phyloP scores from a whole-genome alignment of 2,329 filamentous ascomycete species.

The Trichophyton benhamiae region DNA sequence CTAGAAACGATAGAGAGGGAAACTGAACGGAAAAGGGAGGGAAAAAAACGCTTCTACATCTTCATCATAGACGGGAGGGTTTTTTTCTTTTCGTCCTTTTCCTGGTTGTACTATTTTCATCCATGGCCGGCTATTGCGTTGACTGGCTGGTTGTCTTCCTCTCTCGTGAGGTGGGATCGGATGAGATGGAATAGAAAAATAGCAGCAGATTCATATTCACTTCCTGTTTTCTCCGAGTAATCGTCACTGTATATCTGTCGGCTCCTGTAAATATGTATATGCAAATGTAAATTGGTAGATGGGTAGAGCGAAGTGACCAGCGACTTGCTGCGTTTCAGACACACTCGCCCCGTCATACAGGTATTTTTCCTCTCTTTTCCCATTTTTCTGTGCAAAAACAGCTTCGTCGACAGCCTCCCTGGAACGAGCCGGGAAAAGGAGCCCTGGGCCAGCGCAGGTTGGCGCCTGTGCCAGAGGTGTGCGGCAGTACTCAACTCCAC shows the following conservation, averaged over 20 bases:
- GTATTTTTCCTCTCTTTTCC: too few species aligned
- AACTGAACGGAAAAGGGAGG: not conserved
- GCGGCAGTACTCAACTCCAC: not conserved
- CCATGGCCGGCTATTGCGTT: not conserved
- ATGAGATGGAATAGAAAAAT: not conserved
- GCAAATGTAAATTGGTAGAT: too few species aligned
- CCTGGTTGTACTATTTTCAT: not conserved
- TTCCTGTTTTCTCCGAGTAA: not conserved
- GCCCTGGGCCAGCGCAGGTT: not conserved
- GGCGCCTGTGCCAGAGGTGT: not conserved
- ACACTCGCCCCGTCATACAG: too few species aligned
- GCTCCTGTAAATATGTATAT: too few species aligned
- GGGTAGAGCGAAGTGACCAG: too few species aligned
- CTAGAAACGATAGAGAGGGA: not conserved
- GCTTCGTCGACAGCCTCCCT: too few species aligned
- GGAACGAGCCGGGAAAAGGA: too few species aligned
- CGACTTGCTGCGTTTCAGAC: too few species aligned
- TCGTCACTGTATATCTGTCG: not conserved
- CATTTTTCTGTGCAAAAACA: too few species aligned
- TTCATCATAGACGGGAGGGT: not conserved
- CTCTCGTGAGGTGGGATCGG: slow-evolving; percentile 23
- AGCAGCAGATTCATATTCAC: slow-evolving; percentile 7
- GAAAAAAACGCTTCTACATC: not conserved
- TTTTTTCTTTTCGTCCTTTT: not conserved
- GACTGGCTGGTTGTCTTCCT: slow-evolving; percentile 13